Evolutionary conservation across 2,329 filamentous ascomycete species (phyloP).

Genomic region (Pyrenochaeta sp.): DNA sequence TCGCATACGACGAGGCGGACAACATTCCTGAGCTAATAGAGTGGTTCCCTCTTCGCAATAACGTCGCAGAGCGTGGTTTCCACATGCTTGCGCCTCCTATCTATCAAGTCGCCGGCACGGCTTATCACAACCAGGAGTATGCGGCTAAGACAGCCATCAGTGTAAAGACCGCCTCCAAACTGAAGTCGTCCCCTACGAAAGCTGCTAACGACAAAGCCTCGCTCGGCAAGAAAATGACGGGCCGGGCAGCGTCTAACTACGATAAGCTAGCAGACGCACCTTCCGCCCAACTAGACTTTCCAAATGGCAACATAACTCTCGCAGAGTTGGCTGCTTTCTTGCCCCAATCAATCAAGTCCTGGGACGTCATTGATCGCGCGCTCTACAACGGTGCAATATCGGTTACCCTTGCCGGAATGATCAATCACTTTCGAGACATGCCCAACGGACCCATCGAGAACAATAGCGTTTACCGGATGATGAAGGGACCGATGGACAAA

Average conservation of each 20-base stretch:
- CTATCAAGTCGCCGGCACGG: slow-evolving; percentile 5
- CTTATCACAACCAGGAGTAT: neutral
- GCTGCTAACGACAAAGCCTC: neutral
- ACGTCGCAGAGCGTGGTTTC: slow-evolving; percentile 4
- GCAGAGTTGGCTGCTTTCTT: slow-evolving; percentile 36
- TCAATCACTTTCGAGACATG: slow-evolving; percentile 29
- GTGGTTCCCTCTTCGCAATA: slow-evolving; percentile 16
- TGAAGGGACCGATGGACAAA: slow-evolving; percentile 24
- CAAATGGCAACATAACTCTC: slow-evolving; percentile 32
- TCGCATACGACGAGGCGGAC: slow-evolving; percentile 9
- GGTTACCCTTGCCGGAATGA: slow-evolving; percentile 16
- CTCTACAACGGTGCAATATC: slow-evolving; percentile 28
- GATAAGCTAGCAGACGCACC: slow-evolving; percentile 30
- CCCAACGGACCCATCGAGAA: slow-evolving; percentile 7
- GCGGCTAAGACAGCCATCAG: neutral
- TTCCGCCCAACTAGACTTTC: slow-evolving; percentile 24
- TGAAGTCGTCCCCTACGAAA: neutral
- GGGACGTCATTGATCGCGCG: slow-evolving; percentile 34
- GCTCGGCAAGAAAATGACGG: neutral
- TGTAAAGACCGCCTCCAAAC: neutral
- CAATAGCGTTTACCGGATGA: slow-evolving; percentile 28
- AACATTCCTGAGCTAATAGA: slow-evolving; percentile 13
- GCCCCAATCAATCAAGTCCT: slow-evolving; percentile 31
- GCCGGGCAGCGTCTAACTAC: neutral
- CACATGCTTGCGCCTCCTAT: slow-evolving; percentile 5